These are phyloP conservation scores for Penicillium sp. DNA, from an alignment of 2,329 filamentous ascomycete species.

Conservation along the genomic window DNA sequence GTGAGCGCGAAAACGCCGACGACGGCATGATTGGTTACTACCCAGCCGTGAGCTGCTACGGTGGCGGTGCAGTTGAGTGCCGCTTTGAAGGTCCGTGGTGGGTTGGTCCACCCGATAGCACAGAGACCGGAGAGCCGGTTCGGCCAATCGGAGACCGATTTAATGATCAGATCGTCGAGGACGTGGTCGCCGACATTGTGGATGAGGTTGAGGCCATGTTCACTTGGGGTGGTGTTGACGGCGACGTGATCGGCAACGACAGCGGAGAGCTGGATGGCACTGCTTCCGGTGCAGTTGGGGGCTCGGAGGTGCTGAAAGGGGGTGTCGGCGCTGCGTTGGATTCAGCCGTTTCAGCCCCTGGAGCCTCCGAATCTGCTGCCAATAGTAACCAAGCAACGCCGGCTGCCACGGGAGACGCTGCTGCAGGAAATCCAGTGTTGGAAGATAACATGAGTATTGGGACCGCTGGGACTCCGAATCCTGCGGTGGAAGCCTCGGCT, in stretches of 20 bases:
- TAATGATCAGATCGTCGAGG: slow-evolving; percentile 90
- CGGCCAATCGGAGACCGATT: slow-evolving; percentile 74
- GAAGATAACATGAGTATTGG: slow-evolving; percentile 28
- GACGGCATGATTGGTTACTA: slow-evolving; percentile 96
- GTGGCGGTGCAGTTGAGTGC: slow-evolving; percentile 83
- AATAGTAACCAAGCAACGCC: slow-evolving; percentile 24
- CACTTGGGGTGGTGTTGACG: slow-evolving; percentile 57
- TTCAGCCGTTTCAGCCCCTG: slow-evolving; percentile 18
- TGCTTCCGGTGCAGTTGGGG: slow-evolving; percentile 28
- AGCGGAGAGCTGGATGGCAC: slow-evolving; percentile 24
- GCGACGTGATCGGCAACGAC: slow-evolving; percentile 32
- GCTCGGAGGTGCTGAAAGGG: slow-evolving; percentile 33
- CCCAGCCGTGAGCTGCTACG: slow-evolving; percentile 87
- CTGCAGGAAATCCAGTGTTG: slow-evolving; percentile 11
- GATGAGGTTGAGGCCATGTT: slow-evolving; percentile 78
- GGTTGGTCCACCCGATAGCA: slow-evolving; percentile 67
- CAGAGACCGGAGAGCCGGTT: slow-evolving; percentile 44
- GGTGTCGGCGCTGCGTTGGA: slow-evolving; percentile 34
- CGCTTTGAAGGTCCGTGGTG: slow-evolving; percentile 96
- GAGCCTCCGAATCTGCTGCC: slow-evolving; percentile 19
- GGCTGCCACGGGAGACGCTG: slow-evolving; percentile 11
- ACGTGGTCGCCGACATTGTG: slow-evolving; percentile 86
- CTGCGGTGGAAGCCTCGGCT: slow-evolving; percentile 15
- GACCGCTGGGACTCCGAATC: slow-evolving; percentile 23
- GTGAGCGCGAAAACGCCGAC: slow-evolving; percentile 81